Base-by-base conservation (phyloP, 2,329 filamentous ascomycete genomes). In the Fusarium chlamydosporum region DNA sequence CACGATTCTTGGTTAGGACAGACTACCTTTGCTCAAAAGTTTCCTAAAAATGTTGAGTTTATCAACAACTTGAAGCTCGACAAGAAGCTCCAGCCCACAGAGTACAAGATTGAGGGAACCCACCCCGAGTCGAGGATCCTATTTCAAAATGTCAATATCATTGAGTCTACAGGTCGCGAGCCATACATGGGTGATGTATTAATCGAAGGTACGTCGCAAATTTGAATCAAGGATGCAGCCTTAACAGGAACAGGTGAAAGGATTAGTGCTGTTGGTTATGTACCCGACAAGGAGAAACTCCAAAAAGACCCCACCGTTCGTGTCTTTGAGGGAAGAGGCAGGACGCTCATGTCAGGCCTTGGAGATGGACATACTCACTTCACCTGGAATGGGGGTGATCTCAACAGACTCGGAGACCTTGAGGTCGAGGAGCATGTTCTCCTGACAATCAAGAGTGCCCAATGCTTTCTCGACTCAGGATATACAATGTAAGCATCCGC, bases 401-500 rank as follows among this genome's bases (percentile, higher is more conserved):
- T 66, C 4, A 51, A 56, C 29, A 52, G 65, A n/a, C 20, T 68
- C 4, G 62, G 65, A 2, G 55, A 68, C 2, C 42, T 63, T 6
- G 37, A 56, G 2, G 35, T 66, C 6, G 58, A 69, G 20, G 66
- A 69, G 31, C 66, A 69, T 31, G 56, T 67, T 48, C 48, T 69
- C 8, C 13, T 67, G 10, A 65, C 66, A 2, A 57, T 56, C 4
- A 67, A 67, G 41, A 67, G 59, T 5, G 59, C 66, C 0, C 59
- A 67, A 18, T 65, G 52, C n/a, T 69, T 64, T 10, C 48, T 69
- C 7, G 66, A 69, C 18, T 67, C 59, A 1, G 63, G 66, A n/a
- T 69, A 67, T 26, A 67, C 66, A 9, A 69, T 69, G 63, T 69
- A 29, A 20, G 47, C 18, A 29, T 7, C 5, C 10, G 4, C 3